These are phyloP conservation scores for Gossypium aridum DNA, from an alignment of 441 rosid genomes.

Conservation along the genomic window DNA sequence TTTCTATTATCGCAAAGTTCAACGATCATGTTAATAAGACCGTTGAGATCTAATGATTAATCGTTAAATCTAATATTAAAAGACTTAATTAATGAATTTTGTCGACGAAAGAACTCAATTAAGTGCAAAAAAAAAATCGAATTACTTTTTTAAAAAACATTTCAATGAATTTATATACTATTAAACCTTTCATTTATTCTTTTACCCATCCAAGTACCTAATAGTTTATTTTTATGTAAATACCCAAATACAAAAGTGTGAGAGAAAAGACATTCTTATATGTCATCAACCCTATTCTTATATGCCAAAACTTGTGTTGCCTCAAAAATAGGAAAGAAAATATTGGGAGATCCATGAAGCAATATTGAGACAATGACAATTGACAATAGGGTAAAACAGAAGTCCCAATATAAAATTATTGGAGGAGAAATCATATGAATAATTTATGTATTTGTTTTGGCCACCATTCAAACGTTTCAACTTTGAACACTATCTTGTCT, in stretches of 20 bases:
- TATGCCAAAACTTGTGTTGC: neutral
- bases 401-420: neutral
- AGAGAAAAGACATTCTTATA: neutral
- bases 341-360: neutral
- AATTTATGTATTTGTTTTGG: neutral
- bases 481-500: conserved; percentile 23
- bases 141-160: too few species aligned
- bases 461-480: neutral
- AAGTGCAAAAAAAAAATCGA: too few species aligned
- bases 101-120: too few species aligned
- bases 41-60: too few species aligned
- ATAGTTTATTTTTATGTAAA: neutral
- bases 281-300: neutral
- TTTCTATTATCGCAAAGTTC: too few species aligned
- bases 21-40: too few species aligned
- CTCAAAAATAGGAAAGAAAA: neutral
- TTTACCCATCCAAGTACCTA: neutral
- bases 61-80: too few species aligned
- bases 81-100: too few species aligned
- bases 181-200: neutral
- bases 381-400: neutral
- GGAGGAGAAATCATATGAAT: neutral
- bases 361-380: neutral
- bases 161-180: too few species aligned
- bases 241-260: neutral